Evolutionary conservation across 805 yeast species (phyloP).

Genomic region (Yarrowia yakushimensis): DNA sequence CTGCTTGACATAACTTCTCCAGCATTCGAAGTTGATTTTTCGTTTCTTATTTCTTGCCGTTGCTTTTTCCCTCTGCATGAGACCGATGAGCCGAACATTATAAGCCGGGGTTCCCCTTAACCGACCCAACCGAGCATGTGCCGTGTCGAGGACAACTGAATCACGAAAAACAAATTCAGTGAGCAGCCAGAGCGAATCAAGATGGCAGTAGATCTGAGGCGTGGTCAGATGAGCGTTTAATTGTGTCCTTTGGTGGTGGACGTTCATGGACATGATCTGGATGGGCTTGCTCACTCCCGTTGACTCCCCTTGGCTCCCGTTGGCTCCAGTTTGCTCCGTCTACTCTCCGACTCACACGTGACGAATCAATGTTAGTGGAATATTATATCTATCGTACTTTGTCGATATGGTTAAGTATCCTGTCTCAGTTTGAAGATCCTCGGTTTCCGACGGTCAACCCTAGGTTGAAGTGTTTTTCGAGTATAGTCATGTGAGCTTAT

Average conservation of each 20-base stretch:
- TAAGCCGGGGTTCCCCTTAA: neutral
- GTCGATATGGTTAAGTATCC: neutral
- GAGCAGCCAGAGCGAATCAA: too few relatives aligned
- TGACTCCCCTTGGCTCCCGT: too few relatives aligned
- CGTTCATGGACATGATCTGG: too few relatives aligned
- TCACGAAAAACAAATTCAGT: neutral
- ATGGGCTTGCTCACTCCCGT: too few relatives aligned
- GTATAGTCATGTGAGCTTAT: too few relatives aligned
- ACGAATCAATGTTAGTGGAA: neutral
- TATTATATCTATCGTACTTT: neutral
- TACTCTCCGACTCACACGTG: neutral
- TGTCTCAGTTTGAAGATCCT: neutral
- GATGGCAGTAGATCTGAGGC: too few relatives aligned
- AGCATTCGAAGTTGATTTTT: neutral
- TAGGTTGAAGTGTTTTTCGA: too few relatives aligned
- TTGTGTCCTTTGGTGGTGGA: too few relatives aligned
- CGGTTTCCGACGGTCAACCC: neutral
- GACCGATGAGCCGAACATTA: conserved; percentile 11
- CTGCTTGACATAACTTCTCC: neutral
- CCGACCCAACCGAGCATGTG: conserved; percentile 24
- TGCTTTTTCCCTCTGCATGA: neutral
- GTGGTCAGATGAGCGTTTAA: too few relatives aligned
- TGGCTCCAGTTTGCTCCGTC: neutral
- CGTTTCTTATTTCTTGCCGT: neutral
- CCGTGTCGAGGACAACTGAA: neutral